Base-by-base conservation (phyloP, 192 early-diverging fungal genomes). In the Coemansia sp. region DNA sequence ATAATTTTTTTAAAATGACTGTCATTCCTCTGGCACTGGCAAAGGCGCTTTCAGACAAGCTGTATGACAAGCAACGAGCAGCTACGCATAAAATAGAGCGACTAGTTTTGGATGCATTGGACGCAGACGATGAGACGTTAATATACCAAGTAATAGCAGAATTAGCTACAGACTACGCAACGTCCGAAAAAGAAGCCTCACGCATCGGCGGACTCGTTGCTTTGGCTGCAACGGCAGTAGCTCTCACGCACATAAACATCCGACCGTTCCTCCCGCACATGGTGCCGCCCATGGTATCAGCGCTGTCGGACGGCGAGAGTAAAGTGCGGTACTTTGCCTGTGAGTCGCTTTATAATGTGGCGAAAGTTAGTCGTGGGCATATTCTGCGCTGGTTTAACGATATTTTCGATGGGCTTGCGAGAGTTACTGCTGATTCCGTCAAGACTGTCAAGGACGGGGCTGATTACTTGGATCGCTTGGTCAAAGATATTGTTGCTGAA, bases 271-370 rank as follows among this genome's bases (percentile, higher is more conserved):
- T 97, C 11, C 86, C 88, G 40, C 86, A 84, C 15, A 94, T 99
- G 65, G 89, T 98, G 3, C 94, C 95, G 17, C 98, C 98, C 2
- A 94, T 98, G 19, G 88, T 99, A 3, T 86, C 94, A 31, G 98
- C 96, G 65, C 92, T 98, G 64, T 77, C 85, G 5, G 95, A 99
- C 74, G 93, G 90, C 61, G 98, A 99, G 75, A 89, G 89, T 31
- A 86, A 93, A 13, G 95, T 98, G 46, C 87, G 96, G 32, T 99
- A 98, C 85, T 99, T 97, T 88, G 97, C 98, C 2, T 98, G 95
- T 68, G 98, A 99, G 80, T 90, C 89, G 63, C 91, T 98, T 88
- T 99, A 99, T 71, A 99, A 99, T 75, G 95, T 99, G 58, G 91
- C 91, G 22, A 99, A 99, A 61, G 98, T 98, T 4, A 94, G 96